A percentile compares a stretch with the other conserved stretches of the same genome.
Conservation (phyloP, 1,284 basidiomycete species). For the Ustilago curta region DNA sequence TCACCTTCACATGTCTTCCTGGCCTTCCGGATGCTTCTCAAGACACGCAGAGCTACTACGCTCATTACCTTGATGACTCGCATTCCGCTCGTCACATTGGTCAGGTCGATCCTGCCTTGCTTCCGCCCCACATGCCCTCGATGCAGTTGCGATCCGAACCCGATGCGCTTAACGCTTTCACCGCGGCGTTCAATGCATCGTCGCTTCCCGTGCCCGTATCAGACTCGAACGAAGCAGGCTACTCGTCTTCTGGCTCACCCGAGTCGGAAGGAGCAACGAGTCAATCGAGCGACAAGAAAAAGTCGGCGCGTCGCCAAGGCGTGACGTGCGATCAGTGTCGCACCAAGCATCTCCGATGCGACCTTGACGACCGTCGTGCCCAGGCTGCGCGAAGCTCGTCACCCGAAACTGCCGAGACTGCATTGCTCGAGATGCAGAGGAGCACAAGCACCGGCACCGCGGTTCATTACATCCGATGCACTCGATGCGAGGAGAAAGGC, state of each 20-base stretch:
- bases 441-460: conserved; percentile 30
- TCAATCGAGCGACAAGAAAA: conserved; percentile 38
- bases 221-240: conserved; percentile 7
- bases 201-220: conserved; percentile 16
- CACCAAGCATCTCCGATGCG: conserved; percentile 63
- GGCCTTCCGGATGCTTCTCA: conserved; percentile 9
- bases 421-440: conserved; percentile 37
- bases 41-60: conserved; percentile 28
- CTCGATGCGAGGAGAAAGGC: conserved; percentile 58
- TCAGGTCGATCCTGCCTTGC: conserved; percentile 15
- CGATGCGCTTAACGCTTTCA: conserved; percentile 12
- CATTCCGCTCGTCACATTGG: neutral
- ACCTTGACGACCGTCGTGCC: conserved; percentile 49
- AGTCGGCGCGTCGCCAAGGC: conserved; percentile 44
- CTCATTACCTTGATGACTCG: conserved; percentile 29
- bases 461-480: conserved; percentile 49
- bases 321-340: conserved; percentile 65
- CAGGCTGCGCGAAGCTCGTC: conserved; percentile 29
- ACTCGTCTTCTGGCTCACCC: conserved; percentile 11
- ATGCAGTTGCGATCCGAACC: conserved; percentile 4
- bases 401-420: conserved; percentile 19
- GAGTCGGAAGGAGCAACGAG: conserved; percentile 22
- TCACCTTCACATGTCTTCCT: conserved; percentile 20
- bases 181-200: conserved; percentile 13
- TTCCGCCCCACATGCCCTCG: conserved; percentile 12